phyloP scores from a whole-genome alignment of 768 basidiomycete genomes.

The Suillus weaverae region DNA sequence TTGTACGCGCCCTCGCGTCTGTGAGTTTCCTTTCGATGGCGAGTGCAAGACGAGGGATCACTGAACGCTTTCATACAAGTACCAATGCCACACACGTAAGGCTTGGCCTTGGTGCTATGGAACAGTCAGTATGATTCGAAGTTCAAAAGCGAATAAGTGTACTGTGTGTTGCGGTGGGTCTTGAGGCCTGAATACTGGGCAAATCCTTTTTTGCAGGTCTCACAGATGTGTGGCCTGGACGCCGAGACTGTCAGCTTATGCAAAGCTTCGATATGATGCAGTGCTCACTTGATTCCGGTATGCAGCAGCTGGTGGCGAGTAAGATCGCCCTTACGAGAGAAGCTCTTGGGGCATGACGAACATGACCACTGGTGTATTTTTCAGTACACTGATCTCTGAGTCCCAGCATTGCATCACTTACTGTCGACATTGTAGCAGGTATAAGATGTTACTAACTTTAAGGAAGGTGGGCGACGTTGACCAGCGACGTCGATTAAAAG shows the following conservation, averaged over 20 bases:
- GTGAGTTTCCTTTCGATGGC: conserved; percentile 66
- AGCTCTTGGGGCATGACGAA: conserved; percentile 46
- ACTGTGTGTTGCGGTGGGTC: conserved; percentile 70
- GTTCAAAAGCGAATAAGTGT: conserved; percentile 25
- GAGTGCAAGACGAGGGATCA: conserved; percentile 68
- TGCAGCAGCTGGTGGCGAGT: conserved; percentile 57
- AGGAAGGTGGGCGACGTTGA: conserved; percentile 38
- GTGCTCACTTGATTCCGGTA: conserved; percentile 46
- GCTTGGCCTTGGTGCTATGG: conserved; percentile 51
- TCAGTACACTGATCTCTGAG: background rate
- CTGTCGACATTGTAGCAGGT: background rate
- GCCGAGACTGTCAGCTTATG: conserved; percentile 2
- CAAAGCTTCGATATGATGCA: background rate
- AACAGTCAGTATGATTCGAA: conserved; percentile 12
- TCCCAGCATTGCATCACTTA: background rate
- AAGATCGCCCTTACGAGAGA: conserved; percentile 60
- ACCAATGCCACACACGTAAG: conserved; percentile 48
- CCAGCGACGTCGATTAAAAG: conserved; percentile 43
- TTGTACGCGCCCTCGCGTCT: conserved; percentile 38
- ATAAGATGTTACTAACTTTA: conserved; percentile 7
- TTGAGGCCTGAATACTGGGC: conserved; percentile 60
- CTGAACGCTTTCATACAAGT: conserved; percentile 55
- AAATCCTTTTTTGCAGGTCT: conserved; percentile 54
- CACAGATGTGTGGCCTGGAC: conserved; percentile 52
- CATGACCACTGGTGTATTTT: conserved; percentile 36